Conservation (phyloP, 352 stramenopile genomes). For the Peronospora destructor region DNA sequence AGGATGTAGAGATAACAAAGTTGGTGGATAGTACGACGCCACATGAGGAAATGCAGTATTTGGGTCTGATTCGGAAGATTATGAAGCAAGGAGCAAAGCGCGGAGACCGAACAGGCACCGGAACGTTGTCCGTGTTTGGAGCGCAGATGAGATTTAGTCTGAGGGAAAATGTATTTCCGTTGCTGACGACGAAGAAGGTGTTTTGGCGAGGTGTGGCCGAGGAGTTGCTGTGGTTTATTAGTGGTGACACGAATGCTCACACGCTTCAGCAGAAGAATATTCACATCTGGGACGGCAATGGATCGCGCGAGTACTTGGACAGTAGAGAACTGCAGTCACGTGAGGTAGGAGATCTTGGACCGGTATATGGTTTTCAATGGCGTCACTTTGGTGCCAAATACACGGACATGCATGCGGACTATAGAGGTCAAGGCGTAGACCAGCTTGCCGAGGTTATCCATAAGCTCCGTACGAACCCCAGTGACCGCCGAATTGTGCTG, state of each 20-base stretch:
- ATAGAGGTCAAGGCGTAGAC: conserved; percentile 96
- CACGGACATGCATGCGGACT: conserved; percentile 96
- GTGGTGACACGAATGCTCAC: conserved; percentile 94
- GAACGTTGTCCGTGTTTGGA: conserved; percentile 98
- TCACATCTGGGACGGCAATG: conserved; percentile 99
- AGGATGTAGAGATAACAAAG: neutral
- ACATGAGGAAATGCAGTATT: conserved; percentile 69
- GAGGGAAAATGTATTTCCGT: conserved; percentile 90
- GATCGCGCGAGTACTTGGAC: conserved; percentile 92
- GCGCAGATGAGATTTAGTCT: conserved; percentile 95
- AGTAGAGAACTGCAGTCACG: conserved; percentile 89
- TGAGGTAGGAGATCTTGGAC: conserved; percentile 95
- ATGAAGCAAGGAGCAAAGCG: conserved; percentile 89
- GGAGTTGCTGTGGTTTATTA: conserved; percentile 99
- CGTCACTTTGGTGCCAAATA: conserved; percentile 99
- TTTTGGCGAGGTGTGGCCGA: conserved; percentile 99
- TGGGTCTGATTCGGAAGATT: conserved; percentile 95
- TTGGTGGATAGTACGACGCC: conserved; percentile 19
- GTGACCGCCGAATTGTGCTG: conserved; percentile 96
- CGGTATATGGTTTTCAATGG: conserved; percentile 98
- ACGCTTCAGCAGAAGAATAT: conserved; percentile 96
- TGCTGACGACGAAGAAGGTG: conserved; percentile 99
- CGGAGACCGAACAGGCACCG: conserved; percentile 96
- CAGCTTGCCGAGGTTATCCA: conserved; percentile 97
- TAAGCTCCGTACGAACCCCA: conserved; percentile 96